Percentiles rank a stretch among this genome's conserved stretches.
Conservation (phyloP, 441 rosid species). For the Pelargonium cotyledonis region DNA sequence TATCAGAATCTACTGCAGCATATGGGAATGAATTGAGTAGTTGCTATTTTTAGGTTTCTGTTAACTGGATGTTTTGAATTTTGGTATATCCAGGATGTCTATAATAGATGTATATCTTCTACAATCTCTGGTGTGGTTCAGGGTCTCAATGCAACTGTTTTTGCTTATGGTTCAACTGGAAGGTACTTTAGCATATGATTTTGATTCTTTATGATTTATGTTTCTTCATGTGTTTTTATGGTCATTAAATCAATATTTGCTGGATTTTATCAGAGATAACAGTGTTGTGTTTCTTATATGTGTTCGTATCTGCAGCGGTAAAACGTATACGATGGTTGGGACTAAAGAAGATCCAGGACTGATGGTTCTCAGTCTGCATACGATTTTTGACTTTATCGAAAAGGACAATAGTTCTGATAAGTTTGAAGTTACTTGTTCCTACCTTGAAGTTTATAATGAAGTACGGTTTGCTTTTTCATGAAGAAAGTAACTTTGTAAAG, state of each 20-base stretch:
- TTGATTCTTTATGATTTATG: neutral
- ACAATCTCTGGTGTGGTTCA: conserved; percentile 69
- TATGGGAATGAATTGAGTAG: neutral
- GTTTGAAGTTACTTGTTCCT: conserved; percentile 84
- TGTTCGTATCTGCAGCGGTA: conserved; percentile 45
- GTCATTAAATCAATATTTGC: neutral
- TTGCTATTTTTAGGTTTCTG: conserved; percentile 11
- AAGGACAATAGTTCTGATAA: conserved; percentile 59
- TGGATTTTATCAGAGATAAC: neutral
- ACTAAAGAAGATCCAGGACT: conserved; percentile 78
- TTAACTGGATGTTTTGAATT: neutral
- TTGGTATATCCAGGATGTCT: conserved; percentile 46
- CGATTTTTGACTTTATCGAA: conserved; percentile 64
- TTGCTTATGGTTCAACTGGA: conserved; percentile 93
- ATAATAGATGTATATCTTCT: conserved; percentile 50
- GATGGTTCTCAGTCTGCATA: conserved; percentile 88
- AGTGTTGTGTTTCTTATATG: neutral
- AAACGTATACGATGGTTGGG: conserved; percentile 97
- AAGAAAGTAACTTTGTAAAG: conserved; percentile 6
- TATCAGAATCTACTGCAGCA: conserved; percentile 14
- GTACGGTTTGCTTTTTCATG: conserved; percentile 30
- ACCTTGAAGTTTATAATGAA: conserved; percentile 93
- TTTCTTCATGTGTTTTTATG: neutral
- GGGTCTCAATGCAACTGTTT: conserved; percentile 85
- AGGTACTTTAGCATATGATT: conserved; percentile 36